phyloP scores from a whole-genome alignment of 345 rosid species.

The Eucalyptus viminalis region DNA sequence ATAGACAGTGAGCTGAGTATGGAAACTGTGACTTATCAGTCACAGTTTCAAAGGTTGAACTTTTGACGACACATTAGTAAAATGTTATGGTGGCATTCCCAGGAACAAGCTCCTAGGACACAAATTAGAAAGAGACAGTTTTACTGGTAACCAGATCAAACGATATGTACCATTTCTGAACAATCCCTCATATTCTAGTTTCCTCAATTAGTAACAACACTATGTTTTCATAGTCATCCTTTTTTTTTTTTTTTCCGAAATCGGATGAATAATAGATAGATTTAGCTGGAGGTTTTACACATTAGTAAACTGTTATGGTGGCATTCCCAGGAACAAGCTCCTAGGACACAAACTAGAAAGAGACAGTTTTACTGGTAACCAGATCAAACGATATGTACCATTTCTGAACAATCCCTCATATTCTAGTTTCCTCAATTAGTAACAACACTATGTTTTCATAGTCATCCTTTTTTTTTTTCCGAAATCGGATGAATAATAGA shows the following conservation, averaged over 20 bases:
- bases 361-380: neutral
- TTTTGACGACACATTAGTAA: neutral
- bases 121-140: neutral
- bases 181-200: neutral
- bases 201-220: neutral
- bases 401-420: neutral
- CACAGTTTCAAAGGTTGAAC: neutral
- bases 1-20: neutral
- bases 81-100: neutral
- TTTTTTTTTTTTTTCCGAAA: neutral
- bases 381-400: neutral
- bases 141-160: neutral
- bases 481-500: neutral
- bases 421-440: neutral
- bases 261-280: neutral
- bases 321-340: neutral
- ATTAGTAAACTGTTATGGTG: neutral
- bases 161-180: neutral
- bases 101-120: neutral
- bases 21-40: neutral
- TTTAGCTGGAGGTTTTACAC: neutral
- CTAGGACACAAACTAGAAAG: neutral
- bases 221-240: neutral
- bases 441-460: neutral
- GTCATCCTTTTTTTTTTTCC: neutral